Evolutionary conservation across 768 basidiomycete species (phyloP).

Genomic region (Cyathus striatus): DNA sequence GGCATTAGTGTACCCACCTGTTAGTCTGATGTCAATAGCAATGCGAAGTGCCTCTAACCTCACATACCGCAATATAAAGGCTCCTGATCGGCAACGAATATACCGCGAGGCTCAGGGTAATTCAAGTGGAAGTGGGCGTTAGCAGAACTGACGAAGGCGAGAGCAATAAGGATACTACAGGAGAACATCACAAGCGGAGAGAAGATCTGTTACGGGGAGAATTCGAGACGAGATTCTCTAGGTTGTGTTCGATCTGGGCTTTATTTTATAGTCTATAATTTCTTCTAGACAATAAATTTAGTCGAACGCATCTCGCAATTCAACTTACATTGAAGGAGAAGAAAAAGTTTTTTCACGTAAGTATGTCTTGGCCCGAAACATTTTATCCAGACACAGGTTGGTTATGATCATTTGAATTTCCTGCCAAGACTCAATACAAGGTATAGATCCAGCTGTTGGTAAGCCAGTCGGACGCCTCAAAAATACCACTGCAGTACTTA

Average conservation of each 20-base stretch:
- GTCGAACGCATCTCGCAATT: neutral
- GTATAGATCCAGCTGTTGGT: no score
- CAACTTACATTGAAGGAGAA: neutral
- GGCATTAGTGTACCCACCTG: slow-evolving; percentile 34
- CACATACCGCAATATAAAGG: slow-evolving; percentile 62
- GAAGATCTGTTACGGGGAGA: neutral
- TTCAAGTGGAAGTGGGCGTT: slow-evolving; percentile 73
- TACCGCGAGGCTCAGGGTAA: slow-evolving; percentile 66
- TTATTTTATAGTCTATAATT: neutral
- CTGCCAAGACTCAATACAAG: no score
- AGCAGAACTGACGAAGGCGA: slow-evolving; percentile 31
- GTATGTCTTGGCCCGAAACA: no score
- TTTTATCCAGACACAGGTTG: no score
- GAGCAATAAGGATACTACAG: slow-evolving; percentile 2
- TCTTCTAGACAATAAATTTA: neutral
- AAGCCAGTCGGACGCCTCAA: no score
- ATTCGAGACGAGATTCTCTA: slow-evolving; percentile 5
- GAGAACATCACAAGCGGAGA: slow-evolving; percentile 4
- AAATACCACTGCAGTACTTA: no score
- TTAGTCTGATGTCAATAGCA: neutral
- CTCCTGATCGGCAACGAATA: slow-evolving; percentile 53
- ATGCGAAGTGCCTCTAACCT: neutral
- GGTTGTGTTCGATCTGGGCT: neutral
- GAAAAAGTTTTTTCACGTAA: neutral
- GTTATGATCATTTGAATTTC: no score